Base-by-base conservation (phyloP, 192 early-diverging fungal genomes). In the Spizellomyces punctatus region DNA sequence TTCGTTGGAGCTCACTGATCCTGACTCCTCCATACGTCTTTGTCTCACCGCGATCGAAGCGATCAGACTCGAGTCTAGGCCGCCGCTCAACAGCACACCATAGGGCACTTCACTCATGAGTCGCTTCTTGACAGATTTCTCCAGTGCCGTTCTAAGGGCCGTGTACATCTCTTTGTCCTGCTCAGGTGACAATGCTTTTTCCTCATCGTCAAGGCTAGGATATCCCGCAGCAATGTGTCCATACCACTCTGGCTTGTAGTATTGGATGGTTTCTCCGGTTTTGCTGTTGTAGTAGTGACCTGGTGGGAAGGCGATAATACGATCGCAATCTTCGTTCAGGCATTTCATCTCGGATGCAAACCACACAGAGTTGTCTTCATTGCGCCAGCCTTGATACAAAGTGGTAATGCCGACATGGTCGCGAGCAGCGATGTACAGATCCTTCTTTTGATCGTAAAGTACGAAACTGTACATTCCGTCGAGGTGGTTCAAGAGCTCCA, bases 341-440 rank as follows among this genome's bases (percentile, higher is more conserved):
- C 92, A 85, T 87, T 99, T 99, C 83, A 99, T 89, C 75, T 99
- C 97, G 1, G 94, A 95, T 21, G 95, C 80, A 71, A 99, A 93
- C 81, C 93, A 99, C 52, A 95, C 84, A 6, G 94, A 94, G 66
- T 89, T 89, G 69, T 96, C 95, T 43, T 85, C 84, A 55, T 85
- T 84, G 66, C 89, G 87, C 85, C 91, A 96, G 19, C 97, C 97
- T 70, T 94, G 90, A 86, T 99, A 99, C 46, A 99, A 83, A 41
- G 97, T 96, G 71, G 97, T 98, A 85, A 99, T 95, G 72, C 97
- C 97, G 78, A 99, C 92, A 64, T 95, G 94, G 74, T 99, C 97
- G 72, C 97, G 93, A 22, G 94, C 95, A n/a, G 92, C 94, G 64
- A 99, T 81, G 72, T 94, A 85, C 45, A 89, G 80, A 81, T 95